Conservation (phyloP, 495 filamentous ascomycete genomes). For the Aspergillus funiculosus region DNA sequence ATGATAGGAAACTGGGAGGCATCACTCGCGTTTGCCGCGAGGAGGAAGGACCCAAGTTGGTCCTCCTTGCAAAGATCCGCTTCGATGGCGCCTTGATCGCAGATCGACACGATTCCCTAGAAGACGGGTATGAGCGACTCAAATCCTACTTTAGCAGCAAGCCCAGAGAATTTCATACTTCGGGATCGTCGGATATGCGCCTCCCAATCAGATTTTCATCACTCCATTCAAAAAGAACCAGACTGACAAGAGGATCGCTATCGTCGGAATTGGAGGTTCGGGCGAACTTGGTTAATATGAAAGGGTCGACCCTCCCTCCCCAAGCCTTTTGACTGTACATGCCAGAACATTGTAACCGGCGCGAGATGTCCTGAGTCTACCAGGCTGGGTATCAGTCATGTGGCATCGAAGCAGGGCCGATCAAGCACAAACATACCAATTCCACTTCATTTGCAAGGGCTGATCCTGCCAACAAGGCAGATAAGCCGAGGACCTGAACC, state of each 20-base stretch:
- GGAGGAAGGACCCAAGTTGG: constrained; percentile 79
- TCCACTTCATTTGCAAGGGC: constrained; percentile 58
- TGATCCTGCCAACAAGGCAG: constrained; percentile 47
- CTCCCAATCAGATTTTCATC: constrained; percentile 75
- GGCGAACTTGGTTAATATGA: constrained; percentile 77
- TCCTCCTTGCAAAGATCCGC: constrained; percentile 62
- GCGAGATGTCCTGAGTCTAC: constrained; percentile 70
- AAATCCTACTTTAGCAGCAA: background rate
- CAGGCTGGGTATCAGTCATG: constrained; percentile 14
- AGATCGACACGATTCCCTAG: constrained; percentile 65
- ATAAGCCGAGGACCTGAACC: constrained; percentile 43
- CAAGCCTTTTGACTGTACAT: constrained; percentile 92
- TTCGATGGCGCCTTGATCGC: constrained; percentile 62
- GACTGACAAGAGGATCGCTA: constrained; percentile 68
- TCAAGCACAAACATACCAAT: constrained; percentile 46
- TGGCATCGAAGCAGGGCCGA: background rate
- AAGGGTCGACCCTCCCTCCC: constrained; percentile 84
- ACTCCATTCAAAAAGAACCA: constrained; percentile 91
- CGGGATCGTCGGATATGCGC: constrained; percentile 27
- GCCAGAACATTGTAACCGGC: constrained; percentile 85
- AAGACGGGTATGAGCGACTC: constrained; percentile 18
- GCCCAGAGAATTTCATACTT: constrained; percentile 22
- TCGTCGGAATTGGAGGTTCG: constrained; percentile 50
- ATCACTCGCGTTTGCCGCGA: constrained; percentile 65
- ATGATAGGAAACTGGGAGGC: constrained; percentile 63